Evolutionary conservation across 306 rosid genomes (phyloP), one percentile per base, ranked within the genome.

Genomic region (Betula pendula): DNA sequence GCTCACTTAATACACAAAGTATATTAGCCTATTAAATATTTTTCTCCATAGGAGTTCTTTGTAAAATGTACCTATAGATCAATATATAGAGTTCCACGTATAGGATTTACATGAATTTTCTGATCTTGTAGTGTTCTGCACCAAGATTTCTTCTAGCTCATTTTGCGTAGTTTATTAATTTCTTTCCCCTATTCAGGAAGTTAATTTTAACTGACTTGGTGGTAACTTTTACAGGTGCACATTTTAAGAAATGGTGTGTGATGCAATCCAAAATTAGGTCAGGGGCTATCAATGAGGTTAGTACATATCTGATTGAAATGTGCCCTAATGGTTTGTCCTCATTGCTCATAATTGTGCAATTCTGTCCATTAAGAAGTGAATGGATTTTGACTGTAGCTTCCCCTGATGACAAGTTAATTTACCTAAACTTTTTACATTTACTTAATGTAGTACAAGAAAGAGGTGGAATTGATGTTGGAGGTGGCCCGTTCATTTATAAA

Each of bases 221-320:
- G 42, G 58, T 52, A 8, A 38, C 59, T 74, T 75, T 51, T 74
- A 72, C 89, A 95, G 98, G 98, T 80, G 98, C 91, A 47, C 97
- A 95, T 87, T 95, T 95, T 73, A 95, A 95, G 93, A 95, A 92
- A 87, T 95, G 96, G 96, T 95, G 97, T 87, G 85, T 89, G 77
- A 92, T 95, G 98, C 97, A 92, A 80, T 87, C 97, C 74, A 95
- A 92, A 85, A 95, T 95, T 80, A 95, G 86, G 85, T 72, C 98
- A 17, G 95, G 97, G 77, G 96, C 98, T 22, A 71, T 92, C 80
- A 90, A 84, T 60, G 98, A 95, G 98, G 98, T 95, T 79, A 72
- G 97, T 83, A 56, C 25, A 79, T 72, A 51, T 74, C 29, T 77
- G 24, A 59, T 56, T 63, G 31, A 50, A 24, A 65, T 51, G 42